These are phyloP conservation scores for Plectranthus barbatus DNA, from an alignment of 257 asterid species.

Conservation along the genomic window DNA sequence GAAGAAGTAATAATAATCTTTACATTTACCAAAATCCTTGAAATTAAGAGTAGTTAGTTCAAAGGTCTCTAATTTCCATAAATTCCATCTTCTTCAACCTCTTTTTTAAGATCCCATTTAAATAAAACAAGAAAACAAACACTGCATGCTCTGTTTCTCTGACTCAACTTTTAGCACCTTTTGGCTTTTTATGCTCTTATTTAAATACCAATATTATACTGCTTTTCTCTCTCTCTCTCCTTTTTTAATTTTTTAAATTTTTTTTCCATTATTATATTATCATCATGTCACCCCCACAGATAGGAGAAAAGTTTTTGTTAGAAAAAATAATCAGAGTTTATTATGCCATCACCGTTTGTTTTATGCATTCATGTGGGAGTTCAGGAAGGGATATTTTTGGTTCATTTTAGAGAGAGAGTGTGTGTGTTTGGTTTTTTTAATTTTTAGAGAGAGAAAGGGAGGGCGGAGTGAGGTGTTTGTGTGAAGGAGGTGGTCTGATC, in stretches of 20 bases:
- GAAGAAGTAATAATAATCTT: slow-evolving; percentile 11
- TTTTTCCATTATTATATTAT: not conserved
- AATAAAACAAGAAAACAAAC: slow-evolving; percentile 23
- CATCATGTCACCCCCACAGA: slow-evolving; percentile 19
- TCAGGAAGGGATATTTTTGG: slow-evolving; percentile 16
- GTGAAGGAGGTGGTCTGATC: slow-evolving; percentile 41
- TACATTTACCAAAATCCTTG: slow-evolving; percentile 34
- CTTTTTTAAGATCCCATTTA: slow-evolving; percentile 10
- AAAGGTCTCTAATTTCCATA: slow-evolving; percentile 47
- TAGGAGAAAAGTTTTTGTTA: not conserved
- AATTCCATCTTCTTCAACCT: slow-evolving; percentile 34
- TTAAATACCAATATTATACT: slow-evolving; percentile 11
- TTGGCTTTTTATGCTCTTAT: slow-evolving; percentile 25
- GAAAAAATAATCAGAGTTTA: slow-evolving; percentile 5
- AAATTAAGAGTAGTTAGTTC: slow-evolving; percentile 52
- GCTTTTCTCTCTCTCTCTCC: not conserved
- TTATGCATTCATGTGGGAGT: slow-evolving; percentile 17
- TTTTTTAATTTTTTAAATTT: not conserved
- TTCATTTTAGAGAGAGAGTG: slow-evolving; percentile 37
- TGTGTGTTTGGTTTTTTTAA: slow-evolving; percentile 11
- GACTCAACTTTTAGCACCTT: slow-evolving; percentile 26
- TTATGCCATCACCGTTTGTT: slow-evolving; percentile 19
- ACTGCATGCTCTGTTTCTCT: slow-evolving; percentile 24
- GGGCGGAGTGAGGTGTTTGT: slow-evolving; percentile 16
- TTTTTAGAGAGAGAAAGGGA: slow-evolving; percentile 11